Base-by-base conservation (phyloP, 768 basidiomycete species). In the Baorangia bicolor region DNA sequence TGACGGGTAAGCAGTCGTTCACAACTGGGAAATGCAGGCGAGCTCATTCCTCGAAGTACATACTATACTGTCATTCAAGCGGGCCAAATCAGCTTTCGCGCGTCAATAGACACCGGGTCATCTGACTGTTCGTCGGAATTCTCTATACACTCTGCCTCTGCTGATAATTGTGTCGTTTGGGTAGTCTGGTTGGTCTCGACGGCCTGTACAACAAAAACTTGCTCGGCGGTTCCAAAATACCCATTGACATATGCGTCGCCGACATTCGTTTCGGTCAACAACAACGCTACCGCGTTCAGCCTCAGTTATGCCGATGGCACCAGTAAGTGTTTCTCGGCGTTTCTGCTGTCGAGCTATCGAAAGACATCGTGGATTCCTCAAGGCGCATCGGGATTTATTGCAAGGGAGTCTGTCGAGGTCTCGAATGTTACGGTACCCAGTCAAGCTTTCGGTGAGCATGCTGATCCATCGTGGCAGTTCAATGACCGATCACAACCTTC, bases 101-200 rank as follows among this genome's bases (percentile, higher is more conserved):
- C 85, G 20, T 83, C 82, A 0, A 73, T 92, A 41, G 90, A 92
- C 66, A 92, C 90, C 2, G 90, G 78, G 18, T 91, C 89, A 9
- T 71, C 65, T 18, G 67, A 69, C 16, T 35, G 69, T 71, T 44
- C 42, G 67, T 65, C 30, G 1, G 12, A 34, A 38, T 50, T 41
- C 38, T 33, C 34, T 37, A 37, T 57, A 18, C 18, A 5, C 40
- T 35, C 11, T 38, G 3, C 5, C 16, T 16, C 25, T 47, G 20
- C 47, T 61, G 14, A 60, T 6, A n/a, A 12, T 7, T n/a, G 2
- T 13, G 7, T 34, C 16, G 38, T 31, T 51, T 33, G 85, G 85
- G n/a, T 86, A 73, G 70, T 88, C 13, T 92, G 89, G 89, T 58
- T 92, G 20, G 64, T 82, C 41, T 86, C 88, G 16, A 85, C 88